phyloP scores from a whole-genome alignment of 2,329 filamentous ascomycete species.

The Aspergillus ochraceoroseus region DNA sequence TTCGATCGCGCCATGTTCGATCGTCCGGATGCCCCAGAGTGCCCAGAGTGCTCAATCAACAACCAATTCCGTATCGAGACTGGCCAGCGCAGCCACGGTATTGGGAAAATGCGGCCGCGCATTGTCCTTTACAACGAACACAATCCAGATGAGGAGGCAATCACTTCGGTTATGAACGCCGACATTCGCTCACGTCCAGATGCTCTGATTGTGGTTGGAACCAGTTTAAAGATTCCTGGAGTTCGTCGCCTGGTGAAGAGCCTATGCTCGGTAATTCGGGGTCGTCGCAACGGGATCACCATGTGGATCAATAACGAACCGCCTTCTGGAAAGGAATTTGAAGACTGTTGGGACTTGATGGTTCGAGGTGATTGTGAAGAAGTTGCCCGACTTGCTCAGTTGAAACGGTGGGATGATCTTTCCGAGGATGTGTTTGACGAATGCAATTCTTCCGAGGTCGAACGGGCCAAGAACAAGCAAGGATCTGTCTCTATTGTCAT shows the following conservation, averaged over 20 bases:
- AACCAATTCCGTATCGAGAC: slow-evolving; percentile 72
- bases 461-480: slow-evolving; percentile 40
- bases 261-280: slow-evolving; percentile 80
- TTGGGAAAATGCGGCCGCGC: slow-evolving; percentile 80
- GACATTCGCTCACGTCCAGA: slow-evolving; percentile 83
- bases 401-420: slow-evolving; percentile 55
- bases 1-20: slow-evolving; percentile 78
- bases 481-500: slow-evolving; percentile 41
- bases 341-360: slow-evolving; percentile 88
- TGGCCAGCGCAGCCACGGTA: slow-evolving; percentile 87
- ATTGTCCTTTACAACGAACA: slow-evolving; percentile 98
- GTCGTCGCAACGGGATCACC: slow-evolving; percentile 70
- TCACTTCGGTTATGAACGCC: slow-evolving; percentile 80
- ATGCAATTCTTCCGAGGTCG: slow-evolving; percentile 44
- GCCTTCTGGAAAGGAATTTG: slow-evolving; percentile 76
- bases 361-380: slow-evolving; percentile 84
- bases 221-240: slow-evolving; percentile 90
- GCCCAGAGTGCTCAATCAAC: slow-evolving; percentile 65
- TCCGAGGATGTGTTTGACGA: slow-evolving; percentile 41
- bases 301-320: slow-evolving; percentile 93
- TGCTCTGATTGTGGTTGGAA: slow-evolving; percentile 90
- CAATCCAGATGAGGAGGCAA: slow-evolving; percentile 94
- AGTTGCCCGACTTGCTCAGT: slow-evolving; percentile 67
- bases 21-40: slow-evolving; percentile 76
- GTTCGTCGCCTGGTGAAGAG: slow-evolving; percentile 85